Evolutionary conservation across 257 asterid species (phyloP).

Genomic region (Solanum ahanhuiri): DNA sequence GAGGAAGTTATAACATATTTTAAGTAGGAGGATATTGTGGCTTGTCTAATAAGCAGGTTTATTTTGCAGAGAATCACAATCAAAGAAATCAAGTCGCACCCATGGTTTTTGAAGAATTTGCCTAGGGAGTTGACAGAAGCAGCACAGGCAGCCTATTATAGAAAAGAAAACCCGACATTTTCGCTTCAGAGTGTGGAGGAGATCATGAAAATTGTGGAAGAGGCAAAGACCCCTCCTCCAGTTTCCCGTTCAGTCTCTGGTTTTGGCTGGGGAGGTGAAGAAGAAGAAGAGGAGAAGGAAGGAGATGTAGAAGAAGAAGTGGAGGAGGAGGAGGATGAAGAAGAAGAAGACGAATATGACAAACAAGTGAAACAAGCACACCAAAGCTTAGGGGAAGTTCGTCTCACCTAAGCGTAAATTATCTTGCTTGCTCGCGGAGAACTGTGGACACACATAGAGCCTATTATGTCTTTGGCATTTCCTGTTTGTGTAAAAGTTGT

Average conservation of each 20-base stretch:
- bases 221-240: slow-evolving; percentile 56
- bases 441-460: not conserved
- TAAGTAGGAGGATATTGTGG: not conserved
- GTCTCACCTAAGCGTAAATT: slow-evolving; percentile 19
- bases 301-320: slow-evolving; percentile 32
- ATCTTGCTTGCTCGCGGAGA: not conserved
- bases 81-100: slow-evolving; percentile 61
- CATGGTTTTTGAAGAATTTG: slow-evolving; percentile 76
- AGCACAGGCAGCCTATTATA: slow-evolving; percentile 55
- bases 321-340: slow-evolving; percentile 38
- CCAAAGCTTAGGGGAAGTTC: slow-evolving; percentile 56
- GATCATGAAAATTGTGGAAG: slow-evolving; percentile 62
- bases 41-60: not conserved
- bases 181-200: slow-evolving; percentile 60
- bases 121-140: slow-evolving; percentile 68
- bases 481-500: not conserved
- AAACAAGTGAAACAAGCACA: slow-evolving; percentile 71
- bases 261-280: slow-evolving; percentile 70
- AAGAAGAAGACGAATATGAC: slow-evolving; percentile 65
- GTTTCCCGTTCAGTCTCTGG: slow-evolving; percentile 49
- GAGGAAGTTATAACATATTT: not conserved
- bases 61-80: slow-evolving; percentile 51
- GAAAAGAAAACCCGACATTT: slow-evolving; percentile 53
- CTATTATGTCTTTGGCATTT: not conserved
- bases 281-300: slow-evolving; percentile 41